These are phyloP conservation scores for Pycnococcus provasolii DNA, from an alignment of 139 green algal genomes.

Conservation along the genomic window DNA sequence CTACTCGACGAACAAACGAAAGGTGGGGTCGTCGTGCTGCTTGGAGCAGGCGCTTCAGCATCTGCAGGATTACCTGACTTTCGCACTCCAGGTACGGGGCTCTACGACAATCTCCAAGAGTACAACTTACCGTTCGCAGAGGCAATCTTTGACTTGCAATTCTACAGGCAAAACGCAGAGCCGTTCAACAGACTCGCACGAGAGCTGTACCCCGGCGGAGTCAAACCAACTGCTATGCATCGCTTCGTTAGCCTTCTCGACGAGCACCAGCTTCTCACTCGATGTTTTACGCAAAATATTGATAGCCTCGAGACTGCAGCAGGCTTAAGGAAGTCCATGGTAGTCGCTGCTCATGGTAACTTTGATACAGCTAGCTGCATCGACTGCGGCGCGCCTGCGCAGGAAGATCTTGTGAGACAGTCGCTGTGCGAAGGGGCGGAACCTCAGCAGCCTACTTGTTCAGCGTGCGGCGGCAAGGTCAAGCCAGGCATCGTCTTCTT, in stretches of 20 bases:
- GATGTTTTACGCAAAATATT: slow-evolving; percentile 63
- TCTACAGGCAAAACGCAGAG: slow-evolving; percentile 49
- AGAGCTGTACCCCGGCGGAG: slow-evolving; percentile 58
- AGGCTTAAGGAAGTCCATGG: slow-evolving; percentile 38
- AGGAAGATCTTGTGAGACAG: slow-evolving; percentile 4
- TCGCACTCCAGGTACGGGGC: slow-evolving; percentile 21
- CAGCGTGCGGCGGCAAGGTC: slow-evolving; percentile 50
- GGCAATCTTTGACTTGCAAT: slow-evolving; percentile 48
- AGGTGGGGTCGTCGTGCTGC: slow-evolving; percentile 42
- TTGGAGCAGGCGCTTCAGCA: slow-evolving; percentile 59
- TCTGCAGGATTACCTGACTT: slow-evolving; percentile 62
- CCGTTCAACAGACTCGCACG: slow-evolving; percentile 59
- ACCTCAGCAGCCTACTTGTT: slow-evolving; percentile 10
- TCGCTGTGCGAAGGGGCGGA: slow-evolving; percentile 7
- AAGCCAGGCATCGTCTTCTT: slow-evolving; percentile 90
- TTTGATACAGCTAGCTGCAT: slow-evolving; percentile 56
- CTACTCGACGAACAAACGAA: too few species aligned
- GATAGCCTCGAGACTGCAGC: slow-evolving; percentile 44
- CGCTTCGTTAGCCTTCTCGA: slow-evolving; percentile 69
- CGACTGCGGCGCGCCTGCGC: slow-evolving; percentile 33
- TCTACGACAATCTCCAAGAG: slow-evolving; percentile 35
- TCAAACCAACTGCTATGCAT: slow-evolving; percentile 59
- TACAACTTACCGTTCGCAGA: slow-evolving; percentile 48
- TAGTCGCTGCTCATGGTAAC: slow-evolving; percentile 78
- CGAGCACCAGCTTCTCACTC: slow-evolving; percentile 65